phyloP scores from a whole-genome alignment of 805 yeast genomes.

The Starmerella kuoi region DNA sequence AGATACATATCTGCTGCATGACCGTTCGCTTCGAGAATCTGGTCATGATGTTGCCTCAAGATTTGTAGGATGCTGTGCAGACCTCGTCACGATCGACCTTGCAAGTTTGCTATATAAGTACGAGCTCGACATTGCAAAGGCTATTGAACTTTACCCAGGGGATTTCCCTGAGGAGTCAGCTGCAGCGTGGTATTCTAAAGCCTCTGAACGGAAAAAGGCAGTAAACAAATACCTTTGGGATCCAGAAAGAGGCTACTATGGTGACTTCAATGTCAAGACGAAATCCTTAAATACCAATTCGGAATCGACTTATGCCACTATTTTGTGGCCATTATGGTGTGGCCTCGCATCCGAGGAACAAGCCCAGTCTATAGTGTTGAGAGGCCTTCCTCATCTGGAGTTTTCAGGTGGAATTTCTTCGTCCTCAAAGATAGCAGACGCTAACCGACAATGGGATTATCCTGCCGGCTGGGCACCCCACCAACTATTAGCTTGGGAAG shows the following conservation, averaged over 20 bases:
- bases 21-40: slow-evolving; percentile 87
- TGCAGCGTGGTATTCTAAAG: slow-evolving; percentile 49
- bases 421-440: slow-evolving; percentile 71
- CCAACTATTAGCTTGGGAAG: slow-evolving; percentile 88
- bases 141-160: slow-evolving; percentile 47
- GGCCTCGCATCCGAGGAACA: slow-evolving; percentile 54
- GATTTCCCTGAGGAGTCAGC: slow-evolving; percentile 36
- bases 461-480: slow-evolving; percentile 99
- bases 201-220: slow-evolving; percentile 40
- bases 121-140: slow-evolving; percentile 67
- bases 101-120: slow-evolving; percentile 79
- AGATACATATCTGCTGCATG: slow-evolving; percentile 82
- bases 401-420: slow-evolving; percentile 80
- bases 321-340: slow-evolving; percentile 89
- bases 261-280: slow-evolving; percentile 63
- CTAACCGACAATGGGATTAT: slow-evolving; percentile 83
- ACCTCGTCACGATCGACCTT: slow-evolving; percentile 81
- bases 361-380: slow-evolving; percentile 48
- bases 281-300: slow-evolving; percentile 36
- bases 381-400: slow-evolving; percentile 59
- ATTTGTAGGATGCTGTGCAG: slow-evolving; percentile 78
- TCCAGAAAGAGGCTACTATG: slow-evolving; percentile 61
- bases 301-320: slow-evolving; percentile 60
- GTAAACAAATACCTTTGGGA: slow-evolving; percentile 74
- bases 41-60: slow-evolving; percentile 94